These are phyloP conservation scores for Saccharomycopsis vini DNA, from an alignment of 805 yeast species.

Conservation along the genomic window DNA sequence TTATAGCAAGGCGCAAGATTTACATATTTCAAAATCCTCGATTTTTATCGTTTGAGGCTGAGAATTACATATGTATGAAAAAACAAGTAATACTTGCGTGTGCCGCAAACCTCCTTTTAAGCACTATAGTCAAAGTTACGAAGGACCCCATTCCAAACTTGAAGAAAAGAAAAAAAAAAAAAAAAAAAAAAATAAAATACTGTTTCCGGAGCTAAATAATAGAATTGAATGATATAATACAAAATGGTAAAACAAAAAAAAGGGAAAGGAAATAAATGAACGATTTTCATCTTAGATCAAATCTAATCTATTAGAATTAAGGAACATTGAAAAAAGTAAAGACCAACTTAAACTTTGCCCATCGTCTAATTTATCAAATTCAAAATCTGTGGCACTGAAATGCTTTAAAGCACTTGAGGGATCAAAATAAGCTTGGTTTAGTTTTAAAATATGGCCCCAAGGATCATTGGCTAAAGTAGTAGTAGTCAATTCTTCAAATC, in stretches of 20 bases:
- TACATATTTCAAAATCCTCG: no score
- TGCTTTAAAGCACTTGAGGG: conserved; percentile 34
- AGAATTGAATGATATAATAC: no score
- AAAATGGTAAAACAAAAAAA: neutral
- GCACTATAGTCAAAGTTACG: no score
- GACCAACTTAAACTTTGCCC: conserved; percentile 61
- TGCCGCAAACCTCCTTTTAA: no score
- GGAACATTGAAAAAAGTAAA: conserved; percentile 36
- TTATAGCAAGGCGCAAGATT: no score
- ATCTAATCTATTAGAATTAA: neutral
- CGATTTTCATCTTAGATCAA: neutral
- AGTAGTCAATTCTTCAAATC: conserved; percentile 19
- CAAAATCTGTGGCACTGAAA: conserved; percentile 30
- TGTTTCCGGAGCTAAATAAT: no score
- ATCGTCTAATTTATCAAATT: conserved; percentile 37
- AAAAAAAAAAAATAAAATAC: neutral
- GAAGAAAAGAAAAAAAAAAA: neutral
- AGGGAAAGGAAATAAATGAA: neutral
- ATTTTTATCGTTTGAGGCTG: no score
- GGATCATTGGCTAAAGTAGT: conserved; percentile 1
- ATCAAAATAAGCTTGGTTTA: conserved; percentile 38
- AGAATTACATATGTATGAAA: no score
- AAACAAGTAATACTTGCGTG: no score
- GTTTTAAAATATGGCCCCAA: conserved; percentile 26
- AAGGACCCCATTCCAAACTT: no score